Conservation (phyloP, 495 filamentous ascomycete species). For the Viridothelium virens region DNA sequence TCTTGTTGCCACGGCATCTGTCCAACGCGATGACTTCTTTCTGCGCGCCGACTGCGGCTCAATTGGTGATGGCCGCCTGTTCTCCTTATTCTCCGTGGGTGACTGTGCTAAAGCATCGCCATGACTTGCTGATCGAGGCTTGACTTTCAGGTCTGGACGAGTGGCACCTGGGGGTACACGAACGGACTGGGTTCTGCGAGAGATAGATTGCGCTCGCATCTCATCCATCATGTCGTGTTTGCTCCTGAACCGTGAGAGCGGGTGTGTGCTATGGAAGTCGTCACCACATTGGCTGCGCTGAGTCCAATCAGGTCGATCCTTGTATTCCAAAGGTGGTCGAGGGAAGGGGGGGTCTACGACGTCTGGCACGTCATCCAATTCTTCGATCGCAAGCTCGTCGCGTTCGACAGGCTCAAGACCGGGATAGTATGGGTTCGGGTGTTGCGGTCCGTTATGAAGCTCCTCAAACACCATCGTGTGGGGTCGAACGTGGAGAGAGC, state of each 20-base stretch:
- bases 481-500: not conserved
- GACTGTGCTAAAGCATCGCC: not conserved
- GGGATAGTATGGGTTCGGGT: slow-evolving; percentile 3
- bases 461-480: not conserved
- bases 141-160: not conserved
- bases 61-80: not conserved
- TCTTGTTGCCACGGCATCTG: not conserved
- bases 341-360: not conserved
- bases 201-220: not conserved
- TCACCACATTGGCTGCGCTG: slow-evolving; percentile 9
- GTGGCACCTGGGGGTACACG: not conserved
- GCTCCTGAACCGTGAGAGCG: not conserved
- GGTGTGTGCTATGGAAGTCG: not conserved
- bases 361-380: not conserved
- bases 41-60: not conserved
- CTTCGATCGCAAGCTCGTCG: not conserved
- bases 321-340: not conserved
- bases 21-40: not conserved
- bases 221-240: not conserved
- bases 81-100: not conserved
- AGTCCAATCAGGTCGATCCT: slow-evolving; percentile 2
- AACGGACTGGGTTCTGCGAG: not conserved
- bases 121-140: not conserved
- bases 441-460: not conserved
- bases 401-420: not conserved